Base-by-base conservation (phyloP, 1,284 basidiomycete genomes). In the Papiliotrema nemorosa region DNA sequence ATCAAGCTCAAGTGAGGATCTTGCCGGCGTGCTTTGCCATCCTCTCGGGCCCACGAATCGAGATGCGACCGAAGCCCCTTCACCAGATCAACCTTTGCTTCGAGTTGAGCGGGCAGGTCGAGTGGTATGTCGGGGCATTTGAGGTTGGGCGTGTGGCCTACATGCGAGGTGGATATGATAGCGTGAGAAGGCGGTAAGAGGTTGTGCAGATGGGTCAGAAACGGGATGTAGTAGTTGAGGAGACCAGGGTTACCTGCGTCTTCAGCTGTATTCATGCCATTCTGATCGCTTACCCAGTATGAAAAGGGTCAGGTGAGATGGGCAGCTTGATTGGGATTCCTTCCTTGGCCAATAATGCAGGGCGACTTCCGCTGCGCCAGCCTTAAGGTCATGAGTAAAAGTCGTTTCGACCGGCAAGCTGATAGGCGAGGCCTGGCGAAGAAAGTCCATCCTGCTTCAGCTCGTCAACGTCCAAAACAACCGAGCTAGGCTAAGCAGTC, bases 231-330 rank as follows among this genome's bases (percentile, higher is more conserved):
- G 59, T 72, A 76, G 40, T 63, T 63, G 7, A 72, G 51, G 21
- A 73, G 53, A n/a, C 73, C 73, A 5, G 73, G 73, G 54, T 76
- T 76, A 33, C 74, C 74, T 74, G 44, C 22, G 9, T n/a, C 26
- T n/a, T 24, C n/a, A 31, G 33, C 21, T 27, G 40, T 18, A 21
- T 13, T 21, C 36, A 4, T 14, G 22, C 26, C 21, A 36, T 33
- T n/a, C 4, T 22, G 21, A 9, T 10, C 13, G 44, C 63, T 41
- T 36, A 69, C 70, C 70, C 3, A 67, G 62, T 4, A 71, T 57
- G 55, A 69, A 70, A n/a, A 71, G 24, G 3, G 55, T 57, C 9
- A 71, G 37, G 14, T 63, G 59, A 21, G 56, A 50, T 2, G 69
- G 68, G 12, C 59, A 35, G 20, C 20, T 3, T 9, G 20, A 10